Evolutionary conservation across 2,329 filamentous ascomycete species (phyloP).

Genomic region (Hypoxylon sp.): DNA sequence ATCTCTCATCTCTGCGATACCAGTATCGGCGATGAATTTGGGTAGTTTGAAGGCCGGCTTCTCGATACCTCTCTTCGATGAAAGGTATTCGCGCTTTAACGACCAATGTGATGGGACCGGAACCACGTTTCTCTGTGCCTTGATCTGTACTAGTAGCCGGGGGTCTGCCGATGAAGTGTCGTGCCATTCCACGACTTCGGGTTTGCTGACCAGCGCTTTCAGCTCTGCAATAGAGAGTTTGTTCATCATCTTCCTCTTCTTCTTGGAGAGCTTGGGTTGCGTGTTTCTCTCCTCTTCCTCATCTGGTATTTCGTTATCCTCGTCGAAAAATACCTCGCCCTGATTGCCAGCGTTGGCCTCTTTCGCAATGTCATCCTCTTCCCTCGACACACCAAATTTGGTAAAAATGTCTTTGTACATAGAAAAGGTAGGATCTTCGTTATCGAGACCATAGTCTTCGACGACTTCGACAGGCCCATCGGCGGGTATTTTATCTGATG

Average conservation of each 20-base stretch:
- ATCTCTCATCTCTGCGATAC: slow-evolving; percentile 98
- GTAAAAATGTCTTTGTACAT: slow-evolving; percentile 87
- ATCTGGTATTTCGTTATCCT: slow-evolving; percentile 88
- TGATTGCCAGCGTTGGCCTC: slow-evolving; percentile 80
- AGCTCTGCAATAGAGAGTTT: slow-evolving; percentile 95
- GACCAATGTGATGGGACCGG: slow-evolving; percentile 96
- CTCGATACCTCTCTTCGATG: slow-evolving; percentile 96
- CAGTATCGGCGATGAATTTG: slow-evolving; percentile 97
- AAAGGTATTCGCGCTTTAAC: slow-evolving; percentile 95
- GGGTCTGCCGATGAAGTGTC: slow-evolving; percentile 94
- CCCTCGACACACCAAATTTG: slow-evolving; percentile 78
- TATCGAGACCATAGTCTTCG: slow-evolving; percentile 65
- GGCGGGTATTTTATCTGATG: slow-evolving; percentile 56
- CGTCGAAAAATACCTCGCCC: slow-evolving; percentile 85
- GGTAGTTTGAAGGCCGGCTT: slow-evolving; percentile 94
- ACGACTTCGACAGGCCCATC: slow-evolving; percentile 62
- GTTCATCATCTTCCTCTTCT: slow-evolving; percentile 91
- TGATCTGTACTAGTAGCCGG: slow-evolving; percentile 90
- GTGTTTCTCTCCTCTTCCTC: slow-evolving; percentile 80
- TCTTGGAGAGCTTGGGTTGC: slow-evolving; percentile 86
- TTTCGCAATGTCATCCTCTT: slow-evolving; percentile 74
- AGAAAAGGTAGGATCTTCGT: slow-evolving; percentile 83
- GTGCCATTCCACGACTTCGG: slow-evolving; percentile 97
- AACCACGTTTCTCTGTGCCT: slow-evolving; percentile 93
- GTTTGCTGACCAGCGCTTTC: slow-evolving; percentile 90